These are phyloP conservation scores for Diaporthe capsici DNA, from an alignment of 2,329 filamentous ascomycete genomes.

Conservation along the genomic window DNA sequence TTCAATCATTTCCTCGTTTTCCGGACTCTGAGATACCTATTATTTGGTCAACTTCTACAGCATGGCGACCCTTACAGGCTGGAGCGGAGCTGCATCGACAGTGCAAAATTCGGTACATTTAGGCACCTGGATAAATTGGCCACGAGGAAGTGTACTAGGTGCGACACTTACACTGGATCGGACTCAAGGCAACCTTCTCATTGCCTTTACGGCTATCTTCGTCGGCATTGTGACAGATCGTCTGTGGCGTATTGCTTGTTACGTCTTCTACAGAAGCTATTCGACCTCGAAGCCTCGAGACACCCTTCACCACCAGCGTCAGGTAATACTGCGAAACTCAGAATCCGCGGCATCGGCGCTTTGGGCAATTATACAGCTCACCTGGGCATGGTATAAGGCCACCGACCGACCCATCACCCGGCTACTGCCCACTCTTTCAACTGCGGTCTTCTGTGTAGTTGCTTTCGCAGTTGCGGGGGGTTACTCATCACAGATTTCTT, in stretches of 20 bases:
- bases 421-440: not conserved
- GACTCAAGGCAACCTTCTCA: conserved; percentile 49
- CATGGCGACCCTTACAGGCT: not conserved
- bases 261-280: conserved; percentile 43
- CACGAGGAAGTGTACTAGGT: conserved; percentile 48
- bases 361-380: not conserved
- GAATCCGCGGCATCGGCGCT: not conserved
- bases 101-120: not conserved
- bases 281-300: conserved; percentile 44
- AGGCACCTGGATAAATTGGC: conserved; percentile 51
- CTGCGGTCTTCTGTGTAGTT: not conserved
- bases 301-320: conserved; percentile 48
- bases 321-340: conserved; percentile 37
- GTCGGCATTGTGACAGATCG: conserved; percentile 45
- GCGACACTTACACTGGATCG: conserved; percentile 50
- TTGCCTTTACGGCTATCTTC: conserved; percentile 53
- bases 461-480: conserved; percentile 26
- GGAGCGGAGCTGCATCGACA: not conserved
- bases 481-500: conserved; percentile 23
- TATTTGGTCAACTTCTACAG: not conserved
- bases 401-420: not conserved
- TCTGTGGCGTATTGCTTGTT: conserved; percentile 46
- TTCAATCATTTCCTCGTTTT: no score
- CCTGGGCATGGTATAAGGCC: not conserved
- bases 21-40: no score